Evolutionary conservation across 768 basidiomycete species (phyloP).

Genomic region (Collybia nuda): DNA sequence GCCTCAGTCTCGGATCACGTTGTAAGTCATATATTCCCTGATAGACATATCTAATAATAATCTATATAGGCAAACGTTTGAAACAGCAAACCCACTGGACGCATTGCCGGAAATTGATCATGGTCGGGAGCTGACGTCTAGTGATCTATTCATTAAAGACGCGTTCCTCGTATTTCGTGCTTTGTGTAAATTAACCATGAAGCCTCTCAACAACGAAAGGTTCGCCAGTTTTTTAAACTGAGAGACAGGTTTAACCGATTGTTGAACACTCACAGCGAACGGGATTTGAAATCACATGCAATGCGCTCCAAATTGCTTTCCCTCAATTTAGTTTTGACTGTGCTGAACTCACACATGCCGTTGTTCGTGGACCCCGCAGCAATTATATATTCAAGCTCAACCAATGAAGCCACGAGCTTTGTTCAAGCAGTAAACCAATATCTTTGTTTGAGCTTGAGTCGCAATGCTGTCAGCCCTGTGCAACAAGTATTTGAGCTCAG

Average conservation of each 20-base stretch:
- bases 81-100: constrained; percentile 33
- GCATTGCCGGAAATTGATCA: constrained; percentile 29
- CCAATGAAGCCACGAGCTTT: constrained; percentile 85
- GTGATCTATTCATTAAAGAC: constrained; percentile 94
- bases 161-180: constrained; percentile 98
- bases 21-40: constrained; percentile 10
- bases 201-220: constrained; percentile 93
- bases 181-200: constrained; percentile 97
- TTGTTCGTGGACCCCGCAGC: constrained; percentile 86
- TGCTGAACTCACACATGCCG: constrained; percentile 88
- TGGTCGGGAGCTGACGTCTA: constrained; percentile 57
- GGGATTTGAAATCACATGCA: constrained; percentile 93
- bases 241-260: constrained; percentile 13
- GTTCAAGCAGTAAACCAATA: constrained; percentile 95
- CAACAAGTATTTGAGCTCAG: constrained; percentile 97
- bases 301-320: constrained; percentile 97
- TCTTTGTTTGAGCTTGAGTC: constrained; percentile 86
- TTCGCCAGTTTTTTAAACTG: constrained; percentile 32
- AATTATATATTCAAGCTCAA: constrained; percentile 90
- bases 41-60: constrained; percentile 3
- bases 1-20: constrained; percentile 7
- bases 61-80: constrained; percentile 31
- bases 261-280: constrained; percentile 56
- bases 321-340: constrained; percentile 88
- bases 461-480: constrained; percentile 94